Evolutionary conservation across 176 grass and related monocot species (phyloP), one percentile per base, ranked within the genome.

Genomic region (Avena sativa): DNA sequence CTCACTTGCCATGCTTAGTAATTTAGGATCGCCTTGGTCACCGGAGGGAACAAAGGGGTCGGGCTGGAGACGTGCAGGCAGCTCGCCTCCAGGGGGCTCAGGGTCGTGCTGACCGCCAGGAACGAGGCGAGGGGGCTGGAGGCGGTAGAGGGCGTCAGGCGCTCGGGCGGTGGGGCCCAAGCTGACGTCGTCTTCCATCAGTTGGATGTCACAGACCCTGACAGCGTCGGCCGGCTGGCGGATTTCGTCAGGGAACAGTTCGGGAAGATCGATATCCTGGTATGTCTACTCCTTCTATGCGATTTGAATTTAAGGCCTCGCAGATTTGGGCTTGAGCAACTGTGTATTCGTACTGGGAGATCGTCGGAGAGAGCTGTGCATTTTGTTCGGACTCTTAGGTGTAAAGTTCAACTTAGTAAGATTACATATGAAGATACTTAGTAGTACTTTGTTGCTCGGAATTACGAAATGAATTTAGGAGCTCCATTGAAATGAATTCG

Each of bases 61-160:
- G 92, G 94, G 68, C 80, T 97, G 12, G 92, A 97, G 94, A 94
- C 88, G 49, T 97, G 92, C 85, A 36, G 51, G 52, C 86, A 97
- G 88, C 88, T 97, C 15, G 78, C 86, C 1, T 44, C 70, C 30
- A 79, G 25, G 71, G 92, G 94, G 48, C 52, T 94, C 38, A 85
- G n/a, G 75, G 88, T 97, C 12, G 68, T 94, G 20, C 71, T 97
- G 36, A 94, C 94, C 28, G 92, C 94, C 13, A 85, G 94, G 89
- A 93, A 89, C 32, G 92, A 90, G 76, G 75, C 69, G 30, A 97
- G 80, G 86, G 94, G 94, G 0, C 3, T 88, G 2, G 83, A 86
- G 21, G 94, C 90, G 23, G 79, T 94, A n/a, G 71, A 89, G 8
- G 83, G 61, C 34, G 28, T 97, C 64, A 26, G 74, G 36, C 28